A percentile compares a stretch with the other conserved stretches of the same genome.
Conservation (phyloP, 345 rosid species). For the Melaleuca quinquenervia region DNA sequence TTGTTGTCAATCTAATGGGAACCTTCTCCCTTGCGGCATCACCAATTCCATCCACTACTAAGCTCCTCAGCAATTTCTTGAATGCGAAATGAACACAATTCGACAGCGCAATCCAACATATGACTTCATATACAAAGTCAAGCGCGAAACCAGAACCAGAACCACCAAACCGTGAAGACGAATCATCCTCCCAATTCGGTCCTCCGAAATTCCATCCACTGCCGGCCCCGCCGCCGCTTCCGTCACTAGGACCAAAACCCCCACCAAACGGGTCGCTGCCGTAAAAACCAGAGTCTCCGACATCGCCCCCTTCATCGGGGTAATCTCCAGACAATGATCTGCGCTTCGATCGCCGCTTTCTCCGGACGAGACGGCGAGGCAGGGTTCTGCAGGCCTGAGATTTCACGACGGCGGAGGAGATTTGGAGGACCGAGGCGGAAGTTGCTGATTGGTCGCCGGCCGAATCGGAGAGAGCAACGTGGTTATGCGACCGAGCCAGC, state of each 20-base stretch:
- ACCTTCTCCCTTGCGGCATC: slow-evolving; percentile 52
- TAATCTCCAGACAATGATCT: slow-evolving; percentile 10
- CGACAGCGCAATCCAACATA: slow-evolving; percentile 84
- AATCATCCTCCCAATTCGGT: slow-evolving; percentile 54
- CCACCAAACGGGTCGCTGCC: slow-evolving; percentile 34
- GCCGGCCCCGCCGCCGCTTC: slow-evolving; percentile 38
- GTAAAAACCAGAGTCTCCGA: not conserved
- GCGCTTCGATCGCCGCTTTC: slow-evolving; percentile 48
- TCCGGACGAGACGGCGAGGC: slow-evolving; percentile 37
- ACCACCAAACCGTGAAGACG: slow-evolving; percentile 38
- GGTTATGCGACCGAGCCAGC: slow-evolving; percentile 6
- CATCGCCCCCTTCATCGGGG: slow-evolving; percentile 4
- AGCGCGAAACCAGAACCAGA: slow-evolving; percentile 31
- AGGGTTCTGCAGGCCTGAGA: slow-evolving; percentile 23
- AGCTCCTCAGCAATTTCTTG: slow-evolving; percentile 49
- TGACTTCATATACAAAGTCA: slow-evolving; percentile 81
- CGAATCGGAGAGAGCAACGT: slow-evolving; percentile 5
- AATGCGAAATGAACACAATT: slow-evolving; percentile 81
- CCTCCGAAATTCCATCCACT: slow-evolving; percentile 59
- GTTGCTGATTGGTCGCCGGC: not conserved
- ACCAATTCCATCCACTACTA: slow-evolving; percentile 14
- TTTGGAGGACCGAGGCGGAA: not conserved
- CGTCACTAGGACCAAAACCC: slow-evolving; percentile 28
- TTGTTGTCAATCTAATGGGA: slow-evolving; percentile 33
- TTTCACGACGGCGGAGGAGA: slow-evolving; percentile 24